A percentile compares a stretch with the other conserved stretches of the same genome.
Conservation (phyloP, 2,329 filamentous ascomycete species). For the Trichoderma arundinaceum region DNA sequence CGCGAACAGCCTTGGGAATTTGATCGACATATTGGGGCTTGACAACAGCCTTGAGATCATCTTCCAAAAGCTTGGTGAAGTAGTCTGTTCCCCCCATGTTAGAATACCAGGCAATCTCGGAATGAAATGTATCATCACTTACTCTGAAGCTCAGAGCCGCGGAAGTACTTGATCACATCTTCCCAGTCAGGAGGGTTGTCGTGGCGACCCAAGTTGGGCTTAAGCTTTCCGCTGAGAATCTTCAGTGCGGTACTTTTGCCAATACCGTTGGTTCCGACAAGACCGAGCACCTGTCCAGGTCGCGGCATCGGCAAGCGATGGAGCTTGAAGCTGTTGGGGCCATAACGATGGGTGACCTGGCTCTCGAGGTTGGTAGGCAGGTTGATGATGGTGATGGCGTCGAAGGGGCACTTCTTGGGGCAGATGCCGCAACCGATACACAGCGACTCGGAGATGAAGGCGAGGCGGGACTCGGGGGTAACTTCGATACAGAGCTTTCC, state of each 20-base stretch:
- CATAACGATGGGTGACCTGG: constrained; percentile 97
- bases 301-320: constrained; percentile 95
- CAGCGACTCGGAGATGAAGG: constrained; percentile 94
- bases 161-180: constrained; percentile 97
- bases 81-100: constrained; percentile 66
- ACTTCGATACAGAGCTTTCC: constrained; percentile 99
- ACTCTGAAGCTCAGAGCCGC: constrained; percentile 97
- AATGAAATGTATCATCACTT: constrained; percentile 46
- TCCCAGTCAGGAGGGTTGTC: constrained; percentile 99
- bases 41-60: constrained; percentile 95
- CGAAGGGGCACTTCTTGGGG: constrained; percentile 98
- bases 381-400: constrained; percentile 99
- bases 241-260: constrained; percentile 99
- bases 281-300: constrained; percentile 91
- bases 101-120: not conserved
- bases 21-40: constrained; percentile 99
- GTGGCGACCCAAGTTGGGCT: constrained; percentile 93
- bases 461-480: constrained; percentile 83
- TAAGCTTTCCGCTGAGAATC: constrained; percentile 97
- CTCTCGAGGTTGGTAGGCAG: constrained; percentile 98
- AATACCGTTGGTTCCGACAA: constrained; percentile 99
- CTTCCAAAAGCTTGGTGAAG: constrained; percentile 97
- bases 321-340: constrained; percentile 99
- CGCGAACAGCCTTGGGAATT: constrained; percentile 89
- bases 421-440: constrained; percentile 99